Base-by-base conservation (phyloP, 352 stramenopile genomes). In the Ochromonadaceae sp. region DNA sequence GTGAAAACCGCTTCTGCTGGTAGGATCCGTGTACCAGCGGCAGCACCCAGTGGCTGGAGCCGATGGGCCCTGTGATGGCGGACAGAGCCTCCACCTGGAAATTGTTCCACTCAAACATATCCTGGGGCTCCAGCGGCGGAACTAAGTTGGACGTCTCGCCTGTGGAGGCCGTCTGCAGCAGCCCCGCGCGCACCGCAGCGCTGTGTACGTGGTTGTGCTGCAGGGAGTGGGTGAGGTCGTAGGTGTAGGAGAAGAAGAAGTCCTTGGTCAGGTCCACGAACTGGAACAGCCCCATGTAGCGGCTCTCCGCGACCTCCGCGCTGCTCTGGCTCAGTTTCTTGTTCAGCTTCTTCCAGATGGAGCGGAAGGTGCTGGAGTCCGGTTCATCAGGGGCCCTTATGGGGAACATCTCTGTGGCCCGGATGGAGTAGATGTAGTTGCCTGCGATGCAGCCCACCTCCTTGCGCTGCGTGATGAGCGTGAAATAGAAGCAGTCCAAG, bases 221-320 rank as follows among this genome's bases (percentile, higher is more conserved):
- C 56, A 98, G 73, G 49, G 84, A 93, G 69, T 92, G 81, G 20
- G 93, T 98, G 46, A 98, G 79, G 67, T 98, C 90, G 70, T 98
- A 98, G 47, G 88, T 96, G 70, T 98, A 98, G 53, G 81, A 95
- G 73, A 97, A 98, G 78, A 90, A 99, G 71, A 98, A 98, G 67
- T 98, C 93, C 68, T 98, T 98, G 7, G 90, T 96, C 22, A 99
- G 78, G 71, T 98, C 92, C 42, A 98, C 78, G 53, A 98, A 95
- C 69, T 98, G 90, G 70, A 98, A 99, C 0, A 99, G 74, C 0
- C 83, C 85, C 48, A 97, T 78, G 76, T 98, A 98, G 15, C 81
- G 71, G 3, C 84, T 67, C 70, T 91, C 83, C 5, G 80, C 80
- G 53, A 83, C 85, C 67, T 86, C 79, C 25, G 25, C 72, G 65